These are phyloP conservation scores for Mycosphaerelloides madeirae DNA, from an alignment of 2,329 filamentous ascomycete species.

Conservation along the genomic window DNA sequence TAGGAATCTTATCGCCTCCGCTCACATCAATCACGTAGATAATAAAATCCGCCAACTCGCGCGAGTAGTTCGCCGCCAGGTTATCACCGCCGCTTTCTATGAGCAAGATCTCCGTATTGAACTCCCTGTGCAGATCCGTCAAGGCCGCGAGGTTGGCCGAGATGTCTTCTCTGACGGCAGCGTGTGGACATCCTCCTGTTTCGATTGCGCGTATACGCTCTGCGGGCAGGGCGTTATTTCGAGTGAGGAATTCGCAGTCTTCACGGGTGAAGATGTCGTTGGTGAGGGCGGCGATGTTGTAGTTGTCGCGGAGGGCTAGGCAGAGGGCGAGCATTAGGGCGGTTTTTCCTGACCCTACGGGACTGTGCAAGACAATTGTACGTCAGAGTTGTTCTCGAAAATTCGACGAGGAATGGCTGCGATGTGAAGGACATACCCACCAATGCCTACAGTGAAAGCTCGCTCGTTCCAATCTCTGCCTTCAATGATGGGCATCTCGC, in stretches of 20 bases:
- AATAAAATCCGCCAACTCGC: slow-evolving; percentile 94
- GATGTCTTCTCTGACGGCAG: slow-evolving; percentile 95
- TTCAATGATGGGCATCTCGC: slow-evolving; percentile 91
- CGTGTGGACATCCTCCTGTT: slow-evolving; percentile 94
- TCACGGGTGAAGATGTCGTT: slow-evolving; percentile 99
- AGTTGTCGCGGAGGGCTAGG: slow-evolving; percentile 70
- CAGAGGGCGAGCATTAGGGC: slow-evolving; percentile 94
- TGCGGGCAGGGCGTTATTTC: slow-evolving; percentile 75
- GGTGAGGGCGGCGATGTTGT: slow-evolving; percentile 89
- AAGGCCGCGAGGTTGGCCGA: slow-evolving; percentile 87
- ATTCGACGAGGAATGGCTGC: no score
- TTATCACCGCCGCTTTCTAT: slow-evolving; percentile 97
- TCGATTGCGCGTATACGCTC: slow-evolving; percentile 90
- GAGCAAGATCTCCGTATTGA: slow-evolving; percentile 76
- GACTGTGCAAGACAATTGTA: slow-evolving; percentile 53
- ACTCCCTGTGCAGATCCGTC: slow-evolving; percentile 78
- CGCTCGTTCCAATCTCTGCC: slow-evolving; percentile 82
- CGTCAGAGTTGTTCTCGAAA: no score
- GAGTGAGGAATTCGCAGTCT: slow-evolving; percentile 94
- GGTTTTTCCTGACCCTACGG: slow-evolving; percentile 95
- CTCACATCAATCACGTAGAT: slow-evolving; percentile 98
- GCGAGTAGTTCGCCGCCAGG: slow-evolving; percentile 90
- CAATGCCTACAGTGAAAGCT: slow-evolving; percentile 95
- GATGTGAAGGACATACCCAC: slow-evolving; percentile 70
- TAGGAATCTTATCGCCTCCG: slow-evolving; percentile 91